These are phyloP conservation scores for Xylaria nigripes DNA, from an alignment of 495 filamentous ascomycete genomes.

Conservation along the genomic window DNA sequence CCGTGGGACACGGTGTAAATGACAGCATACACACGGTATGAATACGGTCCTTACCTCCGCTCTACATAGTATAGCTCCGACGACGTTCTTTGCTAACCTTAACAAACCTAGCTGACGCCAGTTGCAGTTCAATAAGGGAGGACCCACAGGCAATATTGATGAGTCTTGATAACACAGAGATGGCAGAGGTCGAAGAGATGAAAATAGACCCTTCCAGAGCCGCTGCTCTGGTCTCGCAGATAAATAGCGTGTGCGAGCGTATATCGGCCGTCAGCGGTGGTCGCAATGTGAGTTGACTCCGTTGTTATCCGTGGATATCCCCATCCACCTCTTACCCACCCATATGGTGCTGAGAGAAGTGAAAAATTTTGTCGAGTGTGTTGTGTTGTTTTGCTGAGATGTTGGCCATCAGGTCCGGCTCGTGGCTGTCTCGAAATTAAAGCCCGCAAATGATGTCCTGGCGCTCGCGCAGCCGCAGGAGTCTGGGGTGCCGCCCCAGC, in stretches of 20 bases:
- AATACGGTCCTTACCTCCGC: no score
- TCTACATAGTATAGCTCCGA: no score
- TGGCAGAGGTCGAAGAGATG: slow-evolving; percentile 41
- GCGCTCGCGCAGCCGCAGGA: slow-evolving; percentile 53
- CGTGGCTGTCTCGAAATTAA: slow-evolving; percentile 90
- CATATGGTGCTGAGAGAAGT: no score
- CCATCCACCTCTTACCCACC: neutral
- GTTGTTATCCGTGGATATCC: no score
- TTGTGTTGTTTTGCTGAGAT: neutral
- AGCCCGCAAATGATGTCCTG: slow-evolving; percentile 81
- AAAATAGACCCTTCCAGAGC: slow-evolving; percentile 46
- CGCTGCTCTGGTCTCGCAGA: slow-evolving; percentile 36
- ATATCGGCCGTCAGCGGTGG: slow-evolving; percentile 39
- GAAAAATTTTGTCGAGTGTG: neutral
- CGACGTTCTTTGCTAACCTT: no score
- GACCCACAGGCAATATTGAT: no score
- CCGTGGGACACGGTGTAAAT: no score
- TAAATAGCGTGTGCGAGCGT: slow-evolving; percentile 39
- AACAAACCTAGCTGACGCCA: no score
- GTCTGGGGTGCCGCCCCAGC: slow-evolving; percentile 43
- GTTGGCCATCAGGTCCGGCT: slow-evolving; percentile 58
- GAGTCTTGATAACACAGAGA: slow-evolving; percentile 20
- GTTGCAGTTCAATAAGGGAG: no score
- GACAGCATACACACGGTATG: no score
- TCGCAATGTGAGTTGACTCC: slow-evolving; percentile 31